phyloP scores from a whole-genome alignment of 495 filamentous ascomycete species.

The Amphirosellinia nigrospora region DNA sequence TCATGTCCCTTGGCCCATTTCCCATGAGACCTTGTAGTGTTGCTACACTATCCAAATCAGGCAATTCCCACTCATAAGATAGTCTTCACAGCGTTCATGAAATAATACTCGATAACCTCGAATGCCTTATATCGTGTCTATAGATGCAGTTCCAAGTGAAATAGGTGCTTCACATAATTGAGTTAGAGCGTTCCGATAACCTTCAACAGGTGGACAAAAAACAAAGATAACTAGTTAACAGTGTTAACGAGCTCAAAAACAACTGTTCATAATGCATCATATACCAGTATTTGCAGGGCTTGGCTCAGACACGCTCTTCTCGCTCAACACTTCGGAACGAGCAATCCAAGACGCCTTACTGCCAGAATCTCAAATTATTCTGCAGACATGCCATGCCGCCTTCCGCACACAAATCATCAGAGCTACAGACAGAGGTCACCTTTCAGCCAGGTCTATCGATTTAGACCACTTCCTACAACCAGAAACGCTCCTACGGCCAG shows the following conservation, averaged over 20 bases:
- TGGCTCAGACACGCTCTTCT: constrained; percentile 21
- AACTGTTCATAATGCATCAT: constrained; percentile 17
- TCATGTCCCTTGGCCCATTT: not conserved
- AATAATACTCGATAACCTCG: not conserved
- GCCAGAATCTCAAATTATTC: constrained; percentile 20
- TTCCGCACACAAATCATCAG: constrained; percentile 11
- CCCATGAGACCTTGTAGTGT: not conserved
- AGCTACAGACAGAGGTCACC: constrained; percentile 10
- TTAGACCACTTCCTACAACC: constrained; percentile 22
- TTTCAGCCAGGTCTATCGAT: constrained; percentile 10
- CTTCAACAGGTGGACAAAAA: not conserved
- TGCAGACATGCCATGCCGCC: constrained; percentile 15
- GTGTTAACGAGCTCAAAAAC: constrained; percentile 15
- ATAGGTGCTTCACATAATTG: not conserved
- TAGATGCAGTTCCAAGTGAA: not conserved
- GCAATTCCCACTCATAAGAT: not conserved
- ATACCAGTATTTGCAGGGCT: constrained; percentile 24
- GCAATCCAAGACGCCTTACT: constrained; percentile 20
- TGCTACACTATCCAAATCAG: not conserved
- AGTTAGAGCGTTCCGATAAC: not conserved
- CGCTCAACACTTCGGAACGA: constrained; percentile 8
- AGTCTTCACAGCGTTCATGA: not conserved
- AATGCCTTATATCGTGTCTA: not conserved
- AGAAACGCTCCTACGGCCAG: constrained; percentile 11
- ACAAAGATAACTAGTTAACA: not conserved